phyloP scores from a whole-genome alignment of 73 alveolate species.

The Vitrella brassicaformis region DNA sequence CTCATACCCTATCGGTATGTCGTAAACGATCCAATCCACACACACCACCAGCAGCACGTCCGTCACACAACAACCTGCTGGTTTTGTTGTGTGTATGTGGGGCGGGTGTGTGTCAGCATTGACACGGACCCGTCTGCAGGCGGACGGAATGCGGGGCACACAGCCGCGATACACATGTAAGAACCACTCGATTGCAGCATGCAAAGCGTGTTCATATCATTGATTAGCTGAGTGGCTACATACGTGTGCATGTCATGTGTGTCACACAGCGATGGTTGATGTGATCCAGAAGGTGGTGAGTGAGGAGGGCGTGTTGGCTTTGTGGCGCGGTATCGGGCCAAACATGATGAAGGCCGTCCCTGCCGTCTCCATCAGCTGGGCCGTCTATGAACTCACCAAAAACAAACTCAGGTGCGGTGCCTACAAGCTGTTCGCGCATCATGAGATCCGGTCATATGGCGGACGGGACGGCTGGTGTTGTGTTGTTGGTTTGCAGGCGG shows the following conservation, averaged over 20 bases:
- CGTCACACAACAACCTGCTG: not conserved
- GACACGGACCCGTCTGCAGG: not conserved
- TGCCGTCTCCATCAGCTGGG: not conserved
- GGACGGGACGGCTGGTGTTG: too few species aligned
- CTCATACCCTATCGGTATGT: too few species aligned
- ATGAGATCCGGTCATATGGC: too few species aligned
- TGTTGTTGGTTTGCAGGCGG: too few species aligned
- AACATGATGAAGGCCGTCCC: not conserved
- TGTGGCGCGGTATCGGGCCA: not conserved
- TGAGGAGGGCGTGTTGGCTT: not conserved
- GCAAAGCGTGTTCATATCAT: too few species aligned
- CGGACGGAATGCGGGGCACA: not conserved
- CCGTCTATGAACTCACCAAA: not conserved
- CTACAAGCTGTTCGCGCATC: too few species aligned
- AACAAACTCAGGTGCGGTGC: not conserved
- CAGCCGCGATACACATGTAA: not conserved
- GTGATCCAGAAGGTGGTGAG: not conserved
- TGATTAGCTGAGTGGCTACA: too few species aligned
- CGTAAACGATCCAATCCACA: too few species aligned
- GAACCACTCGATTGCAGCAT: too few species aligned
- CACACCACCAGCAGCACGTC: too few species aligned
- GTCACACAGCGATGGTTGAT: not conserved
- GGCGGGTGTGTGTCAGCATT: not conserved
- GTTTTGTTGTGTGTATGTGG: not conserved
- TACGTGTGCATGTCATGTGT: too few species aligned